Evolutionary conservation across 2,329 filamentous ascomycete genomes (phyloP), one percentile per base, ranked within the genome.

Genomic region (Diaporthe eres): DNA sequence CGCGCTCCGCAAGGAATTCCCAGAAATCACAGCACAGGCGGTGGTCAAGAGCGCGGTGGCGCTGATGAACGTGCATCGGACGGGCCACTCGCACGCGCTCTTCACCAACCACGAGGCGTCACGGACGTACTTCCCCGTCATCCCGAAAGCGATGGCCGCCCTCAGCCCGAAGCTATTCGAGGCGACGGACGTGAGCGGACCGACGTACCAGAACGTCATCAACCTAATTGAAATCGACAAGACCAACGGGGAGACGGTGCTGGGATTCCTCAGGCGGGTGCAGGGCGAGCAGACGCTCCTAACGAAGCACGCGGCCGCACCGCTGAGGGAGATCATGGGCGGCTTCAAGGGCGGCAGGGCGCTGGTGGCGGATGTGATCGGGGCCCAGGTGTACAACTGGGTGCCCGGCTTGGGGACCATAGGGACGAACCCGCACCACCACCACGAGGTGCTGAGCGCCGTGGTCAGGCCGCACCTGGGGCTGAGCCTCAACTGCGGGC

Each of bases 81-180:
- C 77, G 28, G 76, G 76, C 3, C 71, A 78, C 57, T 71, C 76
- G 25, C 77, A 79, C 73, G 78, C 78, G n/a, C 39, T 79, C 2
- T 79, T 79, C 57, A 68, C 60, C 6, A 79, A 78, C 58, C 70
- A 72, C 31, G 77, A 79, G 42, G 78, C 77, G 1, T 75, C 76
- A 1, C 75, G 78, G 49, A 75, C 77, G 3, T n/a, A 39, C 9
- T 79, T 77, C 61, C 78, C 78, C 2, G 78, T 79, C 37, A 31
- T 78, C 6, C 60, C 77, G 1, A 71, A 63, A 42, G 58, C 74
- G 34, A 57, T 77, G 42, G 70, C 53, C n/a, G 74, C 74, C 9
- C 47, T 74, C 10, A 76, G 73, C 47, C 65, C 72, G 22, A 60
- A 44, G 12, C 65, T 71, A 17, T 74, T 71, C 55, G 78, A 79